A percentile compares a stretch with the other conserved stretches of the same genome.
Conservation (phyloP, 352 stramenopile species). For the Phytophthora syringae region DNA sequence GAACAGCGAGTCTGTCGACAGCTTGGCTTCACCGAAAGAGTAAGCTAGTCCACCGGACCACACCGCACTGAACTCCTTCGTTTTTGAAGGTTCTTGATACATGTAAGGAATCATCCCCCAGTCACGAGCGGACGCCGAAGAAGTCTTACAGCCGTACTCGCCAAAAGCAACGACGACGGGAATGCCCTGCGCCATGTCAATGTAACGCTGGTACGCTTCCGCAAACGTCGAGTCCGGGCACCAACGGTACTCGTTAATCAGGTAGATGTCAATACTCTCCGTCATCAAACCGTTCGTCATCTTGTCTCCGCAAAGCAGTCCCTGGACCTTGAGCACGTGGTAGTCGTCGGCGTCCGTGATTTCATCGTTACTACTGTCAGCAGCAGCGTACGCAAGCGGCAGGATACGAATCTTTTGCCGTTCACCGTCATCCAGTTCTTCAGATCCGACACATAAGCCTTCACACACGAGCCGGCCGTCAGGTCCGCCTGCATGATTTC, state of each 20-base stretch:
- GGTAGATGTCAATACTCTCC: constrained; percentile 88
- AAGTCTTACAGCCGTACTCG: constrained; percentile 83
- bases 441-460: constrained; percentile 82
- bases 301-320: constrained; percentile 83
- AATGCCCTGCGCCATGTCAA: constrained; percentile 75
- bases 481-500: constrained; percentile 89
- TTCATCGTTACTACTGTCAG: constrained; percentile 75
- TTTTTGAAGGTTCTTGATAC: constrained; percentile 71
- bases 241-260: constrained; percentile 92
- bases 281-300: constrained; percentile 84
- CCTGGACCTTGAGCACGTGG: constrained; percentile 84
- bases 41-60: constrained; percentile 87
- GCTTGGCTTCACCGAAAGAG: constrained; percentile 86
- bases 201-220: constrained; percentile 75
- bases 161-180: constrained; percentile 84
- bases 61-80: constrained; percentile 74
- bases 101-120: constrained; percentile 87
- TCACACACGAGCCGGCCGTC: constrained; percentile 79
- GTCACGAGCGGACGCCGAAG: constrained; percentile 46
- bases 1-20: constrained; percentile 69
- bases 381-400: constrained; percentile 81
- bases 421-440: constrained; percentile 91
- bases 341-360: constrained; percentile 79
- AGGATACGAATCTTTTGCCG: constrained; percentile 84
- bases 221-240: constrained; percentile 73